Base-by-base conservation (phyloP, 129 eudicot genomes). In the Centrapalus pauciflorus region DNA sequence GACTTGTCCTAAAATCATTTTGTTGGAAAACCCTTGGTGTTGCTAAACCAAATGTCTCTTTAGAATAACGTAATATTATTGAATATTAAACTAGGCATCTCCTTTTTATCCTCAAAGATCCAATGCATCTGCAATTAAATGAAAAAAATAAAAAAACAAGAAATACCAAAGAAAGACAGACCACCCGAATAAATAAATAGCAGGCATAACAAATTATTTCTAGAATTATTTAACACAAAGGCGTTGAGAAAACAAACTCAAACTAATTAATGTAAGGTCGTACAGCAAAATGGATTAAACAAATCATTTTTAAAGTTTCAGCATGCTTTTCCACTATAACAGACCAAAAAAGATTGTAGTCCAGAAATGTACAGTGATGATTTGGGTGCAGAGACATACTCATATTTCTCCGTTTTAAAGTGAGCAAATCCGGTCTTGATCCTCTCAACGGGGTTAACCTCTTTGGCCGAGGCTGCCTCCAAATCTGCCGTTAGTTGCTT, bases 401-500 rank as follows among this genome's bases (percentile, higher is more conserved):
- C 83, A 37, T 71, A 90, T 74, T 84, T 90, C 61, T 82, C 85
- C 3, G 64, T 79, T 82, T 84, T 90, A 60, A 90, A 90, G 9
- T 68, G 83, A n/a, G 70, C 37, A 54, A 90, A 90, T 14, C 97
- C 97, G 64, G 83, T 45, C 61, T 76, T 74, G 73, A 90, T 78
- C 78, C 81, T 76, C 59, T 84, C 72, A 1, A 65, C 73, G 67
- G 96, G 83, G 76, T 82, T 76, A 40, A 71, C 77, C 49, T 13
- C 37, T 23, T 69, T 74, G 21, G 57, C 70, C 5, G 77, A 45
- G 12, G 72, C 74, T 0, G 71, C 84, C 70, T 81, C 87, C 86
- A 90, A 59, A 55, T 87, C 93, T 0, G 81, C 86, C 34, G 95
- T 90, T 35, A 90, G 56, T 62, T 84, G 85, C 77, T 72, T 84